Conservation (phyloP, 108 stramenopile species). For the Discostella pseudostelligera region DNA sequence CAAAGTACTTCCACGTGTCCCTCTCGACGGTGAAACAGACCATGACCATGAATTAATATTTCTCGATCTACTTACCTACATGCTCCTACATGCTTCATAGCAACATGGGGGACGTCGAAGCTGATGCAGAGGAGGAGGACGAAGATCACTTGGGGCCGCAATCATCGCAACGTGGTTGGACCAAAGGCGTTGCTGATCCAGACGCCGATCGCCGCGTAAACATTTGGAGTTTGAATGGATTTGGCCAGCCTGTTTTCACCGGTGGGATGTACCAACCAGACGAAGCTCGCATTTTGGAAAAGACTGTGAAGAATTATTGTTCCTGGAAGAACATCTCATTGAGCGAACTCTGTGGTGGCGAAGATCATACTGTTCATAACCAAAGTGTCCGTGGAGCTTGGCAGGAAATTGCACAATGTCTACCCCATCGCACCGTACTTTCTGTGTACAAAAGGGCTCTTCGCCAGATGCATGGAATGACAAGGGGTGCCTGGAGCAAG, state of each 20-base stretch:
- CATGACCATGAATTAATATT: too few species aligned
- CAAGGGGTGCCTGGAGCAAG: conserved; percentile 70
- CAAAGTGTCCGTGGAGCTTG: conserved; percentile 80
- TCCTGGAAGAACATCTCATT: conserved; percentile 51
- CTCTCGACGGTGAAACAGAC: too few species aligned
- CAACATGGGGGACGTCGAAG: too few species aligned
- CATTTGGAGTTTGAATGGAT: conserved; percentile 66
- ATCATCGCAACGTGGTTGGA: conserved; percentile 9
- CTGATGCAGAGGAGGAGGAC: background rate
- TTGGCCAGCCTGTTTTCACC: conserved; percentile 50
- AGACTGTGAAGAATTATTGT: conserved; percentile 69
- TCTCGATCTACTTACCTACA: too few species aligned
- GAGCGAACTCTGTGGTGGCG: conserved; percentile 67
- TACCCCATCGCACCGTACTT: conserved; percentile 78
- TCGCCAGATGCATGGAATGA: conserved; percentile 71
- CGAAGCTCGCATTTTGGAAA: conserved; percentile 54
- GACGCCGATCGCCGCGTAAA: conserved; percentile 25
- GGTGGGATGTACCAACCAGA: conserved; percentile 65
- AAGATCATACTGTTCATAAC: conserved; percentile 54
- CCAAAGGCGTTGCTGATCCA: conserved; percentile 22
- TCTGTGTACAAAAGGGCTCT: conserved; percentile 79
- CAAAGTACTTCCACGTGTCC: too few species aligned
- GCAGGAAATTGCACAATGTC: conserved; percentile 74
- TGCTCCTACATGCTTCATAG: too few species aligned
- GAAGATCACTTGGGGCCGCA: background rate